A percentile compares a stretch with the other conserved stretches of the same genome.
Evolutionary conservation across 78 protist species (phyloP).

Genomic region (Isochrysis galbana): DNA sequence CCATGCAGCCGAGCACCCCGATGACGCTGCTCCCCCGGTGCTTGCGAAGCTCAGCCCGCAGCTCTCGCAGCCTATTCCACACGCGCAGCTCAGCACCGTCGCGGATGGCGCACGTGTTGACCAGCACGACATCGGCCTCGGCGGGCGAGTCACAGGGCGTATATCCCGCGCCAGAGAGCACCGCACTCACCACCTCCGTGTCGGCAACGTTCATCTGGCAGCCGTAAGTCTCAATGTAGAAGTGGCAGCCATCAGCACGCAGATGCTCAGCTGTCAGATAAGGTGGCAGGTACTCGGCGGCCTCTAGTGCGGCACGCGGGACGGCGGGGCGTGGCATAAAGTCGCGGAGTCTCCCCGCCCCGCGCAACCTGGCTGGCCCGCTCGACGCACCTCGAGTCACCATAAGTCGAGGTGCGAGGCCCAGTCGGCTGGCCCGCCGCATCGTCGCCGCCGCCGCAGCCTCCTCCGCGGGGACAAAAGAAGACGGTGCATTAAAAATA

Average conservation of each 20-base stretch:
- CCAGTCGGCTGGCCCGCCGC: too few relatives aligned
- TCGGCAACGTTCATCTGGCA: constrained; percentile 92
- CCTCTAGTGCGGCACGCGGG: too few relatives aligned
- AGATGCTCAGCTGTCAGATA: not conserved
- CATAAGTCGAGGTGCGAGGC: too few relatives aligned
- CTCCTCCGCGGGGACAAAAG: too few relatives aligned
- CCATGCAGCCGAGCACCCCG: constrained; percentile 87
- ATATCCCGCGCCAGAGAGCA: constrained; percentile 10
- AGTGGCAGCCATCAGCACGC: not conserved
- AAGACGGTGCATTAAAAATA: too few relatives aligned
- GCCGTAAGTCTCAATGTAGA: constrained; percentile 82
- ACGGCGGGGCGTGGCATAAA: not conserved
- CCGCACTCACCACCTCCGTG: constrained; percentile 71
- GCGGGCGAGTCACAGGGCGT: not conserved
- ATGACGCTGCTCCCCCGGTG: not conserved
- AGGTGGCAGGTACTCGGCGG: not conserved
- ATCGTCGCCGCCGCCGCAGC: too few relatives aligned
- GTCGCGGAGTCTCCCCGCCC: not conserved
- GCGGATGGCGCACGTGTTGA: constrained; percentile 90
- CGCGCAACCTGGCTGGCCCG: too few relatives aligned
- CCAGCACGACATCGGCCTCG: constrained; percentile 75
- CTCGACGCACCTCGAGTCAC: too few relatives aligned
- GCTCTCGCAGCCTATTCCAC: constrained; percentile 69
- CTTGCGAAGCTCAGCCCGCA: not conserved
- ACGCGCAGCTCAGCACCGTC: constrained; percentile 85